Conservation (phyloP, 352 stramenopile genomes). For the Globisporangium nagaii region DNA sequence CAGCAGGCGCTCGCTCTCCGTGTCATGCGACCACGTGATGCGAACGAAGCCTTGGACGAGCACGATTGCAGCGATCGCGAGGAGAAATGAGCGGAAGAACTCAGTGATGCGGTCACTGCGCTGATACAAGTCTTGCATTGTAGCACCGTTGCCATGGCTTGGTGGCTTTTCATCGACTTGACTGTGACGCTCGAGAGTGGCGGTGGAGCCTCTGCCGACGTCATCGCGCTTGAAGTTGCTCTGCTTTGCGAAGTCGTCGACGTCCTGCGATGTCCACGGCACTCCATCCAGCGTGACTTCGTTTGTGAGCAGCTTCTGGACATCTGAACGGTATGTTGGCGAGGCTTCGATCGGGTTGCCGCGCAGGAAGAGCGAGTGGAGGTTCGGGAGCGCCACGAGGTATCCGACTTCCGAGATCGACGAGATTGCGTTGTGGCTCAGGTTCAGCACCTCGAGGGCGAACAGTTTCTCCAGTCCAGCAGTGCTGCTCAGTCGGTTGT, state of each 20-base stretch:
- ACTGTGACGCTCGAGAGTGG: not conserved
- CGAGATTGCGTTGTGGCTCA: constrained; percentile 15
- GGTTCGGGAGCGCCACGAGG: constrained; percentile 11
- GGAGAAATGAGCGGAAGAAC: constrained; percentile 4
- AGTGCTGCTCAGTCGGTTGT: constrained; percentile 13
- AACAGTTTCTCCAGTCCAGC: constrained; percentile 13
- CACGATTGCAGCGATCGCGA: constrained; percentile 6
- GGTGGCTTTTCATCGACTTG: not conserved
- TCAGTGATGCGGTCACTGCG: not conserved
- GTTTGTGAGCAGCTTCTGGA: constrained; percentile 12
- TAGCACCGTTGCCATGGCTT: not conserved
- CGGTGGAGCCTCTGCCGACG: not conserved
- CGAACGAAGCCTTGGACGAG: constrained; percentile 2
- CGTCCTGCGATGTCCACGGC: constrained; percentile 1
- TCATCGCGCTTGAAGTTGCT: not conserved
- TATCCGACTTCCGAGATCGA: constrained; percentile 11
- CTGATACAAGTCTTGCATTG: not conserved
- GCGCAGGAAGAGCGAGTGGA: constrained; percentile 11
- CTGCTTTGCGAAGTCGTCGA: constrained; percentile 10
- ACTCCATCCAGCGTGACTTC: constrained; percentile 14
- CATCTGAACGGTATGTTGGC: constrained; percentile 10
- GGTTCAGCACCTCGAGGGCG: constrained; percentile 13
- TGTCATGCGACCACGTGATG: not conserved
- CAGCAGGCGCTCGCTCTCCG: constrained; percentile 5
- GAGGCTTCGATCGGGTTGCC: constrained; percentile 13